These are phyloP conservation scores for Penicillium canescens DNA, from an alignment of 495 filamentous ascomycete genomes.

Conservation along the genomic window DNA sequence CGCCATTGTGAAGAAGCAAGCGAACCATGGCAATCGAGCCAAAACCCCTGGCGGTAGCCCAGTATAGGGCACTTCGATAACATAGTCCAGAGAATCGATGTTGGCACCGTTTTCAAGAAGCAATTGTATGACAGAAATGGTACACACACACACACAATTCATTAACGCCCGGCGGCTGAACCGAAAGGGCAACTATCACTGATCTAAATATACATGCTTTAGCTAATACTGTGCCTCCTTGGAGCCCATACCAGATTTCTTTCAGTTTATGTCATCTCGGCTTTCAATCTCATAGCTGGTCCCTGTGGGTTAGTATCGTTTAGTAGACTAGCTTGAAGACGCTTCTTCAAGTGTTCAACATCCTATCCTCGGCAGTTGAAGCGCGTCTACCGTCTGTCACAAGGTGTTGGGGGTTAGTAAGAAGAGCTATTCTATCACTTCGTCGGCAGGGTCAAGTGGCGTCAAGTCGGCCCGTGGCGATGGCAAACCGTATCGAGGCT, in stretches of 20 bases:
- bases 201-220: constrained; percentile 28
- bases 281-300: constrained; percentile 19
- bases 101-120: constrained; percentile 1
- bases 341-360: constrained; percentile 30
- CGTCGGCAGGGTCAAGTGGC: constrained; percentile 12
- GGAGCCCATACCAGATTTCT: constrained; percentile 19
- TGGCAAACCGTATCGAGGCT: constrained; percentile 35
- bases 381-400: constrained; percentile 3
- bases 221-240: constrained; percentile 23
- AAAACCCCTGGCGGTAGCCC: not conserved
- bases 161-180: too few relatives aligned
- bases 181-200: constrained; percentile 33
- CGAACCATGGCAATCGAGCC: not conserved
- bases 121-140: not conserved
- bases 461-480: constrained; percentile 38
- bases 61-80: not conserved
- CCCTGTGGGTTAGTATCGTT: constrained; percentile 33
- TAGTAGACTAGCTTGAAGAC: constrained; percentile 33
- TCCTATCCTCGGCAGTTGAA: constrained; percentile 19
- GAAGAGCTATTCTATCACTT: too few relatives aligned
- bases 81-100: not conserved
- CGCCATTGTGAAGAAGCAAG: not conserved
- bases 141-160: too few relatives aligned
- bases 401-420: constrained; percentile 7
- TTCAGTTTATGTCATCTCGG: constrained; percentile 25